Base-by-base conservation (phyloP, 495 filamentous ascomycete genomes). In the Pseudoneurospora amorphoporcata region DNA sequence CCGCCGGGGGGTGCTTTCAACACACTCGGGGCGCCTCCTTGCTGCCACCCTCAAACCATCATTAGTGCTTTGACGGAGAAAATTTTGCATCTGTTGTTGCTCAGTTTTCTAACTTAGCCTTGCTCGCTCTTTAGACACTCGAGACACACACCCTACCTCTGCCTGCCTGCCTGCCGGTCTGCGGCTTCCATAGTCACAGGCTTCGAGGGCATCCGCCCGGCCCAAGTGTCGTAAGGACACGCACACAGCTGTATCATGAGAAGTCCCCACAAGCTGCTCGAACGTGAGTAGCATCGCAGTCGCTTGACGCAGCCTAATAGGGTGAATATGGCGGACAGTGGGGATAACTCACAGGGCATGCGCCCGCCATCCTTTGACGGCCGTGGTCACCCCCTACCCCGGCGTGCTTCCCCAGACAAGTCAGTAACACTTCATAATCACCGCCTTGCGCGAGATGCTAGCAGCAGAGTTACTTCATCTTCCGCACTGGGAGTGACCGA, bases 381-480 rank as follows among this genome's bases (percentile, higher is more conserved):
- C 53, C 76, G 73, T 17, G 79, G 79, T 6, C 81, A 81, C 70
- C 80, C 76, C 6, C 77, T 82, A 38, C 82, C 83, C 35, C 77
- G 83, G 72, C 76, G 82, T 73, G 76, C 79, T 5, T 74, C 80
- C 35, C 78, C 82, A 10, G 81, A 82, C 8, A 79, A 77, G 32
- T 85, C 83, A 39, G 77, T 83, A 6, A 84, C 83, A 2, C 70
- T 84, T 10, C 73, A 77, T n/a, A 72, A 82, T 68, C 82, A 84
- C 71, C 82, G 80, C 23, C 76, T 82, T 68, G 80, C 80, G 4
- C 80, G 79, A 65, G 81, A 83, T 74, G 78, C 74, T 35, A 77
- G 75, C 38, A 74, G 71, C 41, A 74, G 69, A 58, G 12, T 35
- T 35, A 65, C 53, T 65, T 65, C 29, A 32, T 65, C 53, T 65